Base-by-base conservation (phyloP, 345 rosid species). In the Crucihimalaya himalaica region DNA sequence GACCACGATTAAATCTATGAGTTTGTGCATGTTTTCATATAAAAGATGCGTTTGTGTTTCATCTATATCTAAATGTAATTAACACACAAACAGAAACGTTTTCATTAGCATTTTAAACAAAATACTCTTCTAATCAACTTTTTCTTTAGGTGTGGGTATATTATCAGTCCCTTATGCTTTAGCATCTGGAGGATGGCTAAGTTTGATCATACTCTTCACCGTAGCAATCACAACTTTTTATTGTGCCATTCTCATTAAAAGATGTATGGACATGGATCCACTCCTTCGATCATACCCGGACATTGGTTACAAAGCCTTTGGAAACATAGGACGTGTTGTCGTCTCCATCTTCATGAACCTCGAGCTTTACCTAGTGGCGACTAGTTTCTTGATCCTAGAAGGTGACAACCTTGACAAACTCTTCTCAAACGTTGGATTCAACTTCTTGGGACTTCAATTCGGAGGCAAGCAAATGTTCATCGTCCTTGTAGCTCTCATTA, bases 121-220 rank as follows among this genome's bases (percentile, higher is more conserved):
- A 40, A 21, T 35, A 35, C 9, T 35, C 3, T 13, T 51, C 8
- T 58, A 35, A 27, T 53, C 10, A 40, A 16, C 6, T 18, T n/a
- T 13, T 7, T 19, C 23, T 70, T 27, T 85, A 93, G 98, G 97
- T 74, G 91, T 91, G 29, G 97, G 98, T 42, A 88, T 93, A 71
- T 82, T 93, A 60, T 91, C 98, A 8, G 84, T 84, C 37, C 91
- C 97, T 16, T 88, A 87, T 72, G 98, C 97, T 12, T 75, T 93
- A 16, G 86, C 97, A 63, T 80, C 97, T 0, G 98, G 98, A 75
- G 98, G 98, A 70, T 93, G 98, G 98, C 46, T 88, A 73, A 88
- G 96, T 82, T 82, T 91, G 70, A 43, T 73, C 15, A 73, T 89
- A 11, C 85, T 93, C 32, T 86, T 91, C 48, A 50, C 77, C 27